A percentile compares a stretch with the other conserved stretches of the same genome.
phyloP scores from a whole-genome alignment of 2,329 filamentous ascomycete species.

The Periconia digitata region DNA sequence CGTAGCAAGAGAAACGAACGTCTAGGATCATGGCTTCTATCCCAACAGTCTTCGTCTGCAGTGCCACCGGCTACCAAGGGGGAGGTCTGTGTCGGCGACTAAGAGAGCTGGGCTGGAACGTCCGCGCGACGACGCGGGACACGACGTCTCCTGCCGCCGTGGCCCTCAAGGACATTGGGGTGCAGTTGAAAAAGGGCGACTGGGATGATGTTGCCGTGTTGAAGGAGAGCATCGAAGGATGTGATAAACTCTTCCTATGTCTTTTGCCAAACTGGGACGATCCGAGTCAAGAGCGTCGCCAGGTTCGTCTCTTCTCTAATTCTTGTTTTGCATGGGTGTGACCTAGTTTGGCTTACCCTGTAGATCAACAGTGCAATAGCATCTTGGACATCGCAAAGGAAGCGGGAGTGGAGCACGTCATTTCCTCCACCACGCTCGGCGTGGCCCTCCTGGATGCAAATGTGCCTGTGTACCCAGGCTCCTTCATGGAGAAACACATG shows the following conservation, averaged over 20 bases:
- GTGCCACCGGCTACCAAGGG: constrained; percentile 5
- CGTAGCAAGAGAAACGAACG: too few relatives aligned
- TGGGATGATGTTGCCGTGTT: constrained; percentile 1
- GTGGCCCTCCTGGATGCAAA: constrained; percentile 1
- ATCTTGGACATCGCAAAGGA: constrained; percentile 1
- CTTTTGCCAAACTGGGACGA: constrained; percentile 2
- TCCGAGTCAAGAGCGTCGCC: constrained; percentile 1
- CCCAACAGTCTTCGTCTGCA: neutral
- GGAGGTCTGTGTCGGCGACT: neutral
- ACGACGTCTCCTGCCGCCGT: neutral
- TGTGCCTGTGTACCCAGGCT: neutral
- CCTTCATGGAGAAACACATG: constrained; percentile 1
- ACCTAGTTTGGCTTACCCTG: too few relatives aligned
- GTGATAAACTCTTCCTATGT: constrained; percentile 5
- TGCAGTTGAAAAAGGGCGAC: constrained; percentile 1
- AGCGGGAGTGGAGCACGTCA: constrained; percentile 1
- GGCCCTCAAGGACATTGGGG: neutral
- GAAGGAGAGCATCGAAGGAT: constrained; percentile 1
- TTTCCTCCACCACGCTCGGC: constrained; percentile 4
- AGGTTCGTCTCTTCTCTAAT: too few relatives aligned
- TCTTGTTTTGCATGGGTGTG: too few relatives aligned
- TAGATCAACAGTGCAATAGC: neutral
- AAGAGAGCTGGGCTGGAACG: neutral
- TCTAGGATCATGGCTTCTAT: too few relatives aligned
- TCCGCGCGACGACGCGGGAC: neutral